Evolutionary conservation across 768 basidiomycete species (phyloP).

Genomic region (Naematelia aurantialba): DNA sequence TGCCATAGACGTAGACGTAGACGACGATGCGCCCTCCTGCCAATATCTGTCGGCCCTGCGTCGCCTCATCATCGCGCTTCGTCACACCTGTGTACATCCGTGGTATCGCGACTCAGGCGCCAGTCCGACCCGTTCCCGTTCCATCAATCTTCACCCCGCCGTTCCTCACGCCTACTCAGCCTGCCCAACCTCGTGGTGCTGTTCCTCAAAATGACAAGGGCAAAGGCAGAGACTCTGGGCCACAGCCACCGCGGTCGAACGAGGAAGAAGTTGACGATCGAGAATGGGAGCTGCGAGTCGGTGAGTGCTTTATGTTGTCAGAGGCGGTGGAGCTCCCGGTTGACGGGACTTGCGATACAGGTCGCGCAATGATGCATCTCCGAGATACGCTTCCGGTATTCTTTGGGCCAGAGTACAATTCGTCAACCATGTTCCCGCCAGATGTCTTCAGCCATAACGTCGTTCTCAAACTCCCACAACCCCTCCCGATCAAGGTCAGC

Average conservation of each 20-base stretch:
- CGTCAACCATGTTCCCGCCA: constrained; percentile 38
- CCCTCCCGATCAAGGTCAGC: constrained; percentile 47
- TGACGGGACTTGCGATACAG: constrained; percentile 8
- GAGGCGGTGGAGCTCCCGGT: background rate
- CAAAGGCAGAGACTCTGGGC: constrained; percentile 30
- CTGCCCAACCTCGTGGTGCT: background rate
- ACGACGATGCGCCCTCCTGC: background rate
- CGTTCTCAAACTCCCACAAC: constrained; percentile 42
- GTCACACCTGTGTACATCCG: background rate
- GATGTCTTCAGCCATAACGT: constrained; percentile 44
- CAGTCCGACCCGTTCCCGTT: background rate
- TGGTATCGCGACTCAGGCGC: background rate
- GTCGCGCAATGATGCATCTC: constrained; percentile 44
- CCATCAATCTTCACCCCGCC: constrained; percentile 31
- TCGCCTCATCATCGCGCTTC: background rate
- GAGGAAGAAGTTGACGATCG: constrained; percentile 43
- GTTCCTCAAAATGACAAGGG: constrained; percentile 7
- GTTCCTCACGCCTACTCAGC: constrained; percentile 8
- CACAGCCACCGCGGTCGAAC: constrained; percentile 9
- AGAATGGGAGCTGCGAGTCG: constrained; percentile 49
- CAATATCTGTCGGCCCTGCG: background rate
- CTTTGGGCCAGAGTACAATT: constrained; percentile 31
- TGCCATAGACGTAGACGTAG: too few species aligned
- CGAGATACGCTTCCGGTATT: constrained; percentile 42
- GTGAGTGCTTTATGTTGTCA: constrained; percentile 21